Base-by-base conservation (phyloP, 805 yeast species). In the Wickerhamomyces chaumierensis region DNA sequence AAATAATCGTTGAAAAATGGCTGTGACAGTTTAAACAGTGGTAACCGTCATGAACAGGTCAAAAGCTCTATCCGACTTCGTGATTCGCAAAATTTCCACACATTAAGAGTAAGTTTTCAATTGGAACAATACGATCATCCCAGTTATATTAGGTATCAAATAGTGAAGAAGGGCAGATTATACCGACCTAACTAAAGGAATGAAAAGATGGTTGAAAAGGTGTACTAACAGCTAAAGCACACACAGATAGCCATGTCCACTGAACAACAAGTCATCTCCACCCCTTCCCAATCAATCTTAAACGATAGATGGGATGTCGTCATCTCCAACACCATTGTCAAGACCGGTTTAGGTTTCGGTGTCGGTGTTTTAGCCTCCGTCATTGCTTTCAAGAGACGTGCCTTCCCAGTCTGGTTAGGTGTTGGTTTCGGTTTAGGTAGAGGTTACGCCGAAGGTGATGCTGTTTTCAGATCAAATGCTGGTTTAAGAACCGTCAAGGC, bases 321-420 rank as follows among this genome's bases (percentile, higher is more conserved):
- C 39, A 70, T 92, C 56, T 87, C 98, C 42, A 92, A 92, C 67
- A 78, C 94, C 45, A 68, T 92, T 47, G 95, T 92, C 51, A 92
- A 92, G 64, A 82, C 96, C 52, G 95, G 96, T 16, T 72, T 92
- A 47, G 99, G 99, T 37, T 80, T 92, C 50, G 97, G 97, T 47
- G 92, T 81, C 35, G 99, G 99, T 64, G 95, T 92, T 27, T 73
- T 90, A 42, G 83, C 94, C 34, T 85, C 96, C 8, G 94, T 88
- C 34, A 63, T 92, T 43, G 65, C 92, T 41, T 92, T 92, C 71
- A 85, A 73, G 62, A 84, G 97, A 71, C 79, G 97, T 64, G 73
- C 95, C 9, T 92, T 87, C 78, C 98, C 98, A 39, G 97, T 90
- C 33, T 88, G 96, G 95, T 64, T 90, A 45, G 98, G 98, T 48